Base-by-base conservation (phyloP, 2,329 filamentous ascomycete genomes). In the Pseudogymnoascus sp. region DNA sequence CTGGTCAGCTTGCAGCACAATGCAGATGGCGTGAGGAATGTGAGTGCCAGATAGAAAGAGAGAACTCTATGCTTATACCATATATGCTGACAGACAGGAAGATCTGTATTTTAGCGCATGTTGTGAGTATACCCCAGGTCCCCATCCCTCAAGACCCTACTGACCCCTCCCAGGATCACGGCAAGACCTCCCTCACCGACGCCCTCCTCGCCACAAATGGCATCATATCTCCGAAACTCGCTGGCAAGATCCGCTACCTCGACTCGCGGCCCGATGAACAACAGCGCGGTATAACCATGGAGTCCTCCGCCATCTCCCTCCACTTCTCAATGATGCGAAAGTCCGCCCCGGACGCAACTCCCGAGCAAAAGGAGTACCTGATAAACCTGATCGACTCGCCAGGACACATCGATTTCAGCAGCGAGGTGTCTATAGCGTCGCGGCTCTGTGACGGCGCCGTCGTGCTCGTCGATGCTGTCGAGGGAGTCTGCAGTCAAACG, bases 301-400 rank as follows among this genome's bases (percentile, higher is more conserved):
- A 99, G 76, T 97, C 95, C 0, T 97, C 93, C 5, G 95, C 95
- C 66, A 99, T 99, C 67, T 97, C 95, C 0, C 81, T 99, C 35
- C 96, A 90, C 77, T 99, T 99, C 75, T 96, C 93, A 37, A 91
- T 97, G 83, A 79, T 96, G 62, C 84, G 93, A 68, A 85, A 91
- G 68, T 79, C 85, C 38, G 80, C 84, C 1, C 87, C 88, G 1
- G 87, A 91, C 15, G 85, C 85, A 5, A 73, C 80, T 13, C 88
- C 91, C 0, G 83, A 88, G 70, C 82, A 89, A 19, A 91, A 91
- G 72, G 93, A 99, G 75, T 97, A 96, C 73, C 82, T 99, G 66
- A 91, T 99, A 78, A 99, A 99, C 75, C 78, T 99, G 64, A 99
- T 99, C 73, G 95, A 99, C 77, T 97, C 95, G 1, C 95, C 95